phyloP scores from a whole-genome alignment of 2,329 filamentous ascomycete genomes.

The Ramularia endophylla region DNA sequence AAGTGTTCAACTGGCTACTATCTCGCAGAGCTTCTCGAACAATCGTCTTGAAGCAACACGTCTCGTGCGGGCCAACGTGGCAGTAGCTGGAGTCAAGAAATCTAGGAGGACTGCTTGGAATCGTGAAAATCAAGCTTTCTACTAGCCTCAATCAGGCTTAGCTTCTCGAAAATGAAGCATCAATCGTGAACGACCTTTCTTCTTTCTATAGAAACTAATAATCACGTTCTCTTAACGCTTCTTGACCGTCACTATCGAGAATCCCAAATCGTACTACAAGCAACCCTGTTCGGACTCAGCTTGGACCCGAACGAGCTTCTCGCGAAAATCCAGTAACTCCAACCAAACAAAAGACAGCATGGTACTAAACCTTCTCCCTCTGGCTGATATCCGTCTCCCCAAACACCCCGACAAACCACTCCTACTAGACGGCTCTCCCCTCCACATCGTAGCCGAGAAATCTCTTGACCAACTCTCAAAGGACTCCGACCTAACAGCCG shows the following conservation, averaged over 20 bases:
- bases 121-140: not conserved
- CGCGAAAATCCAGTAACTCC: too few relatives aligned
- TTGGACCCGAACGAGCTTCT: too few relatives aligned
- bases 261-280: too few relatives aligned
- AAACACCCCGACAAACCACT: not conserved
- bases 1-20: not conserved
- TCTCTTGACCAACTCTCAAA: slow-evolving; percentile 1
- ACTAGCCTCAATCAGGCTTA: not conserved
- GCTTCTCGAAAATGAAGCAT: too few relatives aligned
- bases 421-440: not conserved
- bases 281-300: too few relatives aligned
- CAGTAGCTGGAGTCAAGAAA: too few relatives aligned
- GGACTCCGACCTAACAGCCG: slow-evolving; percentile 7
- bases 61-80: too few relatives aligned
- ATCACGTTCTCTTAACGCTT: too few relatives aligned
- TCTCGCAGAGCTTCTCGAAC: not conserved
- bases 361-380: not conserved
- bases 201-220: too few relatives aligned
- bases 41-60: not conserved
- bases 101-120: not conserved
- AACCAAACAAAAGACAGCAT: not conserved
- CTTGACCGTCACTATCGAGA: too few relatives aligned
- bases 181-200: too few relatives aligned
- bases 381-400: not conserved
- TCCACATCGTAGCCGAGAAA: not conserved